phyloP scores from a whole-genome alignment of 306 rosid genomes.

The Quercus dentata region DNA sequence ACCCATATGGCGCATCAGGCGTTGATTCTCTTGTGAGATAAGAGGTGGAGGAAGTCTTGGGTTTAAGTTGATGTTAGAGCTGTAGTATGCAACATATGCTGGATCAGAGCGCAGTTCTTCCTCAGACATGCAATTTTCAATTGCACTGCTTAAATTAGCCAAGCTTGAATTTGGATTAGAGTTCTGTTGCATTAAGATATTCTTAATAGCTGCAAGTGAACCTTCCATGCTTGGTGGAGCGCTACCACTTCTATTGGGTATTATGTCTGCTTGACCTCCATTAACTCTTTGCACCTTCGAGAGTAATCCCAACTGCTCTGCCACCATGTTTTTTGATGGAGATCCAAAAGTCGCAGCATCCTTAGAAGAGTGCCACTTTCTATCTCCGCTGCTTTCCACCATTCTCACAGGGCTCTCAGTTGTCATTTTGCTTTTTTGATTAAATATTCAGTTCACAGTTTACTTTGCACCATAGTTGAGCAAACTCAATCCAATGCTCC shows the following conservation, averaged over 20 bases:
- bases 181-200: constrained; percentile 40
- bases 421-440: constrained; percentile 30
- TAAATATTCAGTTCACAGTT: background rate
- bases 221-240: constrained; percentile 78
- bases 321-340: constrained; percentile 28
- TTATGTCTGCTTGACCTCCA: constrained; percentile 15
- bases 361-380: constrained; percentile 43
- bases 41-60: constrained; percentile 49
- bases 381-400: constrained; percentile 42
- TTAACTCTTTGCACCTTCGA: constrained; percentile 24
- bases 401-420: constrained; percentile 55
- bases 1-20: constrained; percentile 29
- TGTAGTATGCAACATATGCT: constrained; percentile 29
- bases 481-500: background rate
- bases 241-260: constrained; percentile 62
- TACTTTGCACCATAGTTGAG: background rate
- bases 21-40: constrained; percentile 41
- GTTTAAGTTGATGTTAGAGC: constrained; percentile 34
- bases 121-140: constrained; percentile 26
- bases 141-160: constrained; percentile 23
- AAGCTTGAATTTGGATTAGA: constrained; percentile 25
- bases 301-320: constrained; percentile 39
- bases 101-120: constrained; percentile 44
- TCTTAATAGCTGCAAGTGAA: constrained; percentile 44
- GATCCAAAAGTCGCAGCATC: constrained; percentile 37